Conservation (phyloP, 805 yeast genomes). For the Metschnikowia anglica region DNA sequence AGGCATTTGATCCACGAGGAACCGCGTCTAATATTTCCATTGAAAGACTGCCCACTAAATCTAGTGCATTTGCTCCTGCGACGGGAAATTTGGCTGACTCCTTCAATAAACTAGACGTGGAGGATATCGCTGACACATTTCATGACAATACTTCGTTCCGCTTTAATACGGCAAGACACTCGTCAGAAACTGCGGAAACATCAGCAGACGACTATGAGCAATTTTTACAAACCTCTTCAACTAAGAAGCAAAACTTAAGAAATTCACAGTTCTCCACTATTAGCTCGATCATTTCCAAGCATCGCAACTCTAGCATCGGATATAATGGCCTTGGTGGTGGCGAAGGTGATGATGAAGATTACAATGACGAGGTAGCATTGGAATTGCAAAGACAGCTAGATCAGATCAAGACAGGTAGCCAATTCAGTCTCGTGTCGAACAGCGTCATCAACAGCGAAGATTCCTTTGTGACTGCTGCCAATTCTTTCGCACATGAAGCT, state of each 20-base stretch:
- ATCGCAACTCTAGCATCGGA: constrained; percentile 11
- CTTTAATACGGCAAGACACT: constrained; percentile 4
- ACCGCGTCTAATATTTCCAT: background rate
- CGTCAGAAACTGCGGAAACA: constrained; percentile 9
- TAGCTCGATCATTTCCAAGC: constrained; percentile 43
- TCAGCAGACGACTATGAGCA: constrained; percentile 26
- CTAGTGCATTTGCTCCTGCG: constrained; percentile 12
- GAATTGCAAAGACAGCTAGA: constrained; percentile 42
- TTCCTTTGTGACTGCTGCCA: constrained; percentile 11
- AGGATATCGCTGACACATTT: constrained; percentile 3
- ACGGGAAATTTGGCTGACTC: constrained; percentile 11
- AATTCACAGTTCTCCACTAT: constrained; percentile 41
- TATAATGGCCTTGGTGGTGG: constrained; percentile 20
- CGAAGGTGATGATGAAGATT: constrained; percentile 26
- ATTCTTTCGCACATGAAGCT: background rate
- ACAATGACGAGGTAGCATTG: constrained; percentile 35
- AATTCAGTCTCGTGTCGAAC: constrained; percentile 9
- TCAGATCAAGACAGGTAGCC: constrained; percentile 29
- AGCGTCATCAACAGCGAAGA: constrained; percentile 9
- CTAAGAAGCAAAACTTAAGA: constrained; percentile 15
- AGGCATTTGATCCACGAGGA: constrained; percentile 20
- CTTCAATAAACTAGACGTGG: constrained; percentile 3
- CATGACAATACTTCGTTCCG: constrained; percentile 13
- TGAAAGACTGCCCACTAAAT: background rate
- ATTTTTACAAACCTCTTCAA: constrained; percentile 21